Base-by-base conservation (phyloP, 2,329 filamentous ascomycete genomes). In the Diaporthe humulicola region DNA sequence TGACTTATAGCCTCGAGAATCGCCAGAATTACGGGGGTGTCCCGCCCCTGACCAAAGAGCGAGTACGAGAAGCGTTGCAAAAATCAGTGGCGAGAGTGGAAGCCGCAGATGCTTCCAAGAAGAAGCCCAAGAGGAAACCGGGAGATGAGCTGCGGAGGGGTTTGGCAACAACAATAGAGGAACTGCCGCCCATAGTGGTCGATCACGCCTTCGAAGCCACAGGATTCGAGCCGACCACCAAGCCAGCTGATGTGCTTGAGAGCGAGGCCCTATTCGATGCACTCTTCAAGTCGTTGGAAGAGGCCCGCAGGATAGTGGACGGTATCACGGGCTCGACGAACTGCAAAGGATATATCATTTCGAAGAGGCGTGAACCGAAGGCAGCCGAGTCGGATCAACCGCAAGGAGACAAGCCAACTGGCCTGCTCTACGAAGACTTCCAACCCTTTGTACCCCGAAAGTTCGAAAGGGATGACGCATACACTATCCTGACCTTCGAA, bases 381-480 rank as follows among this genome's bases (percentile, higher is more conserved):
- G 50, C 73, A 48, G 48, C 75, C 33, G 78, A 80, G n/a, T 74
- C 70, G 6, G 81, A 80, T 22, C 75, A 76, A 4, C 57, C 73
- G 0, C 77, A 84, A 28, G 82, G 84, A 14, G 84, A 81, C 0
- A 86, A 85, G 71, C 81, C 84, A 14, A 83, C 85, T 5, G 86
- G 87, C 60, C 81, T 97, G 8, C 86, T 98, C 2, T 99, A 98
- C 80, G 94, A 98, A 72, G 97, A 99, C 79, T 98, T 98, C 79
- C 96, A 98, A 79, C 97, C 97, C 0, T 98, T 98, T 82, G 87
- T 93, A 52, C 97, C 97, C 0, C 87, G 89, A 30, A 96, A 98
- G 78, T 94, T 98, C 76, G 90, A 92, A 76, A 87, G 90, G 9
- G 91, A 95, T 73, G 86, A 91, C 0, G 85, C 88, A 0, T 90